phyloP scores from a whole-genome alignment of 2,329 filamentous ascomycete genomes.

The Zasmidium citrigriseum region DNA sequence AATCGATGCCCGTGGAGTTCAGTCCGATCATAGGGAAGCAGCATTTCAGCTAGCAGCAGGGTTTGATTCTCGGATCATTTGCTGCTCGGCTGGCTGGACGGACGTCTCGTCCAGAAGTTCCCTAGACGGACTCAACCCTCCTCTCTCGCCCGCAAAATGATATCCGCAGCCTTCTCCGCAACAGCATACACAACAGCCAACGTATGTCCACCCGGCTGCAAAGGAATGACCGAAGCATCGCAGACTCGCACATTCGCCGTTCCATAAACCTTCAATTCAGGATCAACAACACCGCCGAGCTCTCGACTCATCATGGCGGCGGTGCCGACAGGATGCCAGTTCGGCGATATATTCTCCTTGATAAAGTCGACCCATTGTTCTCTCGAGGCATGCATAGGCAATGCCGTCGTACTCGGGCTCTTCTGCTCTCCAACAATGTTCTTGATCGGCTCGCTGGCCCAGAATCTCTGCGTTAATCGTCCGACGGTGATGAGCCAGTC shows the following conservation, averaged over 20 bases:
- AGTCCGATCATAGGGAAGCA: too few relatives aligned
- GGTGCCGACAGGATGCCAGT: constrained; percentile 25
- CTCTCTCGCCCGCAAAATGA: too few relatives aligned
- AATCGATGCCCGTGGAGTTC: too few relatives aligned
- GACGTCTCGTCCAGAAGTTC: too few relatives aligned
- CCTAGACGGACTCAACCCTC: too few relatives aligned
- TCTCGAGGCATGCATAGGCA: too few relatives aligned
- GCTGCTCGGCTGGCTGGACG: too few relatives aligned
- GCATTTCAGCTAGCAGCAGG: too few relatives aligned
- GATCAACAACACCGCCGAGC: constrained; percentile 26
- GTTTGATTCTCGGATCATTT: too few relatives aligned
- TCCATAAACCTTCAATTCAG: constrained; percentile 24
- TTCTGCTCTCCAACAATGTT: constrained; percentile 6
- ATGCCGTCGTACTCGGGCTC: too few relatives aligned
- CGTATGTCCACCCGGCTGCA: background rate
- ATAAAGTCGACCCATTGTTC: background rate
- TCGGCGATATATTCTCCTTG: constrained; percentile 8
- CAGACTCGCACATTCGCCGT: constrained; percentile 24
- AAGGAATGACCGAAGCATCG: constrained; percentile 27
- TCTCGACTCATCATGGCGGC: constrained; percentile 22
- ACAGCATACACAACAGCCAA: background rate
- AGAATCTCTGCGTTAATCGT: background rate
- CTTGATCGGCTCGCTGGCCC: constrained; percentile 4
- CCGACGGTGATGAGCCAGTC: constrained; percentile 6
- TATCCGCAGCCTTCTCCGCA: too few relatives aligned